Percentiles rank a stretch among this genome's conserved stretches.
Conservation (phyloP, 768 basidiomycete species). For the Lepiota venenata region DNA sequence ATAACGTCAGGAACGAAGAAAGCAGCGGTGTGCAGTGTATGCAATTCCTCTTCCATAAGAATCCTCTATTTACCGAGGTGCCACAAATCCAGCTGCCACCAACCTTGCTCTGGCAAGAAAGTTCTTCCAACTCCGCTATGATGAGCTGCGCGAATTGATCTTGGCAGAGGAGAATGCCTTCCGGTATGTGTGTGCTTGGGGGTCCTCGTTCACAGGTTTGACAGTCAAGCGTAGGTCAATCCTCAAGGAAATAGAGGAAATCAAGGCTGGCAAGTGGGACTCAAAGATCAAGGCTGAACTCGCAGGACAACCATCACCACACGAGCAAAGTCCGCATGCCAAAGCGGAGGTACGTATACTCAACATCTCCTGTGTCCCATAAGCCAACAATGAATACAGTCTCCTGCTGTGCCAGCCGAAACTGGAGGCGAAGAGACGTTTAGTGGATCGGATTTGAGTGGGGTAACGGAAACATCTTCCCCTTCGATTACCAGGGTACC, state of each 20-base stretch:
- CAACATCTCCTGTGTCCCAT: not conserved
- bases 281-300: constrained; percentile 37
- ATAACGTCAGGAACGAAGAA: constrained; percentile 41
- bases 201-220: not conserved
- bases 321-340: not conserved
- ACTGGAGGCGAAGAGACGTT: constrained; percentile 23
- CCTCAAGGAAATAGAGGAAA: constrained; percentile 72
- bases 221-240: constrained; percentile 42
- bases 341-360: not conserved
- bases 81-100: constrained; percentile 44
- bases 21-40: constrained; percentile 53
- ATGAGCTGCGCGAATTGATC: constrained; percentile 72
- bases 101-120: constrained; percentile 74
- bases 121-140: constrained; percentile 65
- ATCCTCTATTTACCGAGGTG: not conserved
- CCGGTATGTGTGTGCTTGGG: constrained; percentile 44
- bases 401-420: not conserved
- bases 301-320: constrained; percentile 18
- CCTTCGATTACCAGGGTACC: constrained; percentile 22
- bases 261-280: constrained; percentile 67
- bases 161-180: constrained; percentile 72
- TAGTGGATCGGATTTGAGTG: constrained; percentile 32
- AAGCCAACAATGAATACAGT: not conserved
- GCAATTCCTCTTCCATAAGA: constrained; percentile 11
- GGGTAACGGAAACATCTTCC: constrained; percentile 28